Conservation (phyloP, 1,284 basidiomycete species). For the Malassezia sympodialis region DNA sequence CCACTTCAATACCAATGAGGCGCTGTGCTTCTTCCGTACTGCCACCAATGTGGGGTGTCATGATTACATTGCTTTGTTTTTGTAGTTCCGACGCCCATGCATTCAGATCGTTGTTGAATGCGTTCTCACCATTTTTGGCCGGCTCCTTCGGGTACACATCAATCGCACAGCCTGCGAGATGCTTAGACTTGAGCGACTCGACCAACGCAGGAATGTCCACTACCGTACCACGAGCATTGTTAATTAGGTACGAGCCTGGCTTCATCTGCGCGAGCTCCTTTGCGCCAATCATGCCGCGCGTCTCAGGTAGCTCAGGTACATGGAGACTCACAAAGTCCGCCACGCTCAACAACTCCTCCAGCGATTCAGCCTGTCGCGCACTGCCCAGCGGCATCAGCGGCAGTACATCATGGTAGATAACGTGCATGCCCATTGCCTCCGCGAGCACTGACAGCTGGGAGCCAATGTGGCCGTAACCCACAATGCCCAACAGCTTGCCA, state of each 20-base stretch:
- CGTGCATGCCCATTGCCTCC: constrained; percentile 89
- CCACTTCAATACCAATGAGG: constrained; percentile 94
- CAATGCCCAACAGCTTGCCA: constrained; percentile 93
- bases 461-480: constrained; percentile 98
- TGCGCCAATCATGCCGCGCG: constrained; percentile 79
- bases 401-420: constrained; percentile 88
- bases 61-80: constrained; percentile 35
- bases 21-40: constrained; percentile 97
- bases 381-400: constrained; percentile 97
- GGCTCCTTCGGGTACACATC: constrained; percentile 94
- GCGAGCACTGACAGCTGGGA: constrained; percentile 93
- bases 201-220: constrained; percentile 88
- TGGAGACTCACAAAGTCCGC: constrained; percentile 94
- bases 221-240: constrained; percentile 91
- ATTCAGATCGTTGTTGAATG: constrained; percentile 49
- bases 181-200: constrained; percentile 67
- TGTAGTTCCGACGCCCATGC: constrained; percentile 38
- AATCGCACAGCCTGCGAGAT: constrained; percentile 83
- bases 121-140: constrained; percentile 76
- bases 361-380: constrained; percentile 75
- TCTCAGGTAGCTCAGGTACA: constrained; percentile 92
- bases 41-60: constrained; percentile 83
- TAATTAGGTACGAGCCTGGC: constrained; percentile 86
- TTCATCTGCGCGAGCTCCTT: constrained; percentile 82
- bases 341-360: constrained; percentile 65